Conservation (phyloP, 2,329 filamentous ascomycete species). For the Claviceps monticola region DNA sequence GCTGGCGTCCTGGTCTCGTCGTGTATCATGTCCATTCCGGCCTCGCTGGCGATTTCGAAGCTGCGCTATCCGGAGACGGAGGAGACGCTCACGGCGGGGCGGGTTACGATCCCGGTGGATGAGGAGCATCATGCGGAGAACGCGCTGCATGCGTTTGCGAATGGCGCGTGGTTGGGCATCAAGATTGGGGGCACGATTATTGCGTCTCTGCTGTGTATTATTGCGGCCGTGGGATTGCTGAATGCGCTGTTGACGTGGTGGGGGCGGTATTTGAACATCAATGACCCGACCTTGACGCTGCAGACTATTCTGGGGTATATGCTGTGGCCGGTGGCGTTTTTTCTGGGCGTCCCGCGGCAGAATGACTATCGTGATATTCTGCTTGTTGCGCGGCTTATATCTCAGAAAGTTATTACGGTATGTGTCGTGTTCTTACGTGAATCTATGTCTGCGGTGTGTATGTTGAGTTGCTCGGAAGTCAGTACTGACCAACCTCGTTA, state of each 20-base stretch:
- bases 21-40: constrained; percentile 92
- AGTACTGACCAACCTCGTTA: constrained; percentile 7
- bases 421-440: background rate
- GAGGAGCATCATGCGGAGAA: constrained; percentile 66
- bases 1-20: constrained; percentile 76
- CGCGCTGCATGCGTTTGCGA: constrained; percentile 70
- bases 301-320: constrained; percentile 65
- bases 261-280: constrained; percentile 65
- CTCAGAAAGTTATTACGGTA: constrained; percentile 62
- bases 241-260: constrained; percentile 75
- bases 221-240: constrained; percentile 59
- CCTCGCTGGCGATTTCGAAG: constrained; percentile 79
- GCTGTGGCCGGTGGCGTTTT: constrained; percentile 64
- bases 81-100: constrained; percentile 70
- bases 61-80: constrained; percentile 81
- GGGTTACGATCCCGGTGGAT: constrained; percentile 68
- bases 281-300: constrained; percentile 52
- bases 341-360: constrained; percentile 65
- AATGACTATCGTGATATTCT: constrained; percentile 47
- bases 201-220: constrained; percentile 68
- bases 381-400: constrained; percentile 65
- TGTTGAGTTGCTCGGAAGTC: background rate
- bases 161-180: constrained; percentile 72
- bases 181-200: constrained; percentile 79
- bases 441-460: no score